Evolutionary conservation across 169 alveolate genomes (phyloP), one percentile per base, ranked within the genome.

Genomic region (Plasmodium relictum): DNA sequence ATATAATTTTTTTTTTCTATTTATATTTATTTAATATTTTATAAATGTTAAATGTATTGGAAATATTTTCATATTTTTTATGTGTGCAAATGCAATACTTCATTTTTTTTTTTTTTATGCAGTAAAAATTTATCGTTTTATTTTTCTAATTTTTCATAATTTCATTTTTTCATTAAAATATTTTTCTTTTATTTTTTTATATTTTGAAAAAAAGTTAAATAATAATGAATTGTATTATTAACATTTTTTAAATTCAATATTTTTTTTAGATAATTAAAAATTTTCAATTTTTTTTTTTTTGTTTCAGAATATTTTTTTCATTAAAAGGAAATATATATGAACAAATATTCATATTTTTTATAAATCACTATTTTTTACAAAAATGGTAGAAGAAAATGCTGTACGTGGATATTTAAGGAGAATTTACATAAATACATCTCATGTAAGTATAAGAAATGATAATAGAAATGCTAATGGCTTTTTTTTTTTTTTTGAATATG

Each of bases 371-470:
- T n/a, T n/a, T n/a, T n/a, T n/a, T 48, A 66, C 68, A 68, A 80
- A 74, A 66, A 80, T 80, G 90, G 90, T 59, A 44, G 76, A 80
- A 61, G 90, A 68, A 80, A 80, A 80, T 45, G 48, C 69, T 31
- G 22, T 65, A 12, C 78, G 80, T 42, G 71, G 69, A n/a, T 80
- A 80, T 80, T 37, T 80, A 50, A 68, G 80, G 56, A 66, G 74
- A 54, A 18, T 80, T n/a, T 80, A 80, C 58, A 59, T 50, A 44
- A 80, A 80, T 31, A 68, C 80, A 10, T 80, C 80, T 65, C 59
- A 80, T 45, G 90, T 80, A 80, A 80, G 90, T 59, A n/a, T 41
- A 39, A 56, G 41, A 66, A 61, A 41, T 50, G 20, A 12, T n/a
- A 44, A 37, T n/a, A n/a, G n/a, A n/a, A n/a, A n/a, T n/a, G n/a